A percentile compares a stretch with the other conserved stretches of the same genome.
Evolutionary conservation across 495 filamentous ascomycete species (phyloP).

Genomic region (Cercophora scortea): DNA sequence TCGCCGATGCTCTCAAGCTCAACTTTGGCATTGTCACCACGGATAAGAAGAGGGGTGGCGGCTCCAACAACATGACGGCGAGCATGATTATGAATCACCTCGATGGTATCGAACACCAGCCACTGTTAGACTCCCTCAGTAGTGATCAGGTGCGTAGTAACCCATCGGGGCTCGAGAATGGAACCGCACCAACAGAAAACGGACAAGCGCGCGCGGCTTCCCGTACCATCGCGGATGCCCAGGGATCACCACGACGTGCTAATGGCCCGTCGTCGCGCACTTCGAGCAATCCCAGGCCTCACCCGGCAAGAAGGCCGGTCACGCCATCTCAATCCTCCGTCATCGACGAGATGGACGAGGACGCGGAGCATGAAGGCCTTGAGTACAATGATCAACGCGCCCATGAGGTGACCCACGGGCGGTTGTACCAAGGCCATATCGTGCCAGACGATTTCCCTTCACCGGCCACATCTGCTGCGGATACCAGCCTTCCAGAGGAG

Average conservation of each 20-base stretch:
- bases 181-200: slow-evolving; percentile 7
- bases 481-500: slow-evolving; percentile 45
- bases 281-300: slow-evolving; percentile 12
- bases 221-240: slow-evolving; percentile 24
- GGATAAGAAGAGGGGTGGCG: slow-evolving; percentile 65
- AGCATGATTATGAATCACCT: slow-evolving; percentile 56
- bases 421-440: slow-evolving; percentile 91
- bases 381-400: slow-evolving; percentile 85
- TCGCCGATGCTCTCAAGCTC: slow-evolving; percentile 92
- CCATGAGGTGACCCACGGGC: slow-evolving; percentile 82
- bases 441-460: slow-evolving; percentile 92
- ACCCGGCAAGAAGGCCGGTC: slow-evolving; percentile 18
- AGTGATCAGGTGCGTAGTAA: slow-evolving; percentile 23
- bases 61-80: slow-evolving; percentile 49
- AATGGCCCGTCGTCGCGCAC: slow-evolving; percentile 22
- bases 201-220: slow-evolving; percentile 8
- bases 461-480: slow-evolving; percentile 54
- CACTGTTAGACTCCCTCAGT: slow-evolving; percentile 18
- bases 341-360: slow-evolving; percentile 39
- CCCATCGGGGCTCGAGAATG: slow-evolving; percentile 21
- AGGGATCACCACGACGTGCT: slow-evolving; percentile 31
- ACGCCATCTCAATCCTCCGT: slow-evolving; percentile 29
- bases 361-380: slow-evolving; percentile 37
- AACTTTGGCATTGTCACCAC: slow-evolving; percentile 97
- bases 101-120: slow-evolving; percentile 34